A percentile compares a stretch with the other conserved stretches of the same genome.
phyloP scores from a whole-genome alignment of 169 alveolate species.

The Besnoitia besnoiti region DNA sequence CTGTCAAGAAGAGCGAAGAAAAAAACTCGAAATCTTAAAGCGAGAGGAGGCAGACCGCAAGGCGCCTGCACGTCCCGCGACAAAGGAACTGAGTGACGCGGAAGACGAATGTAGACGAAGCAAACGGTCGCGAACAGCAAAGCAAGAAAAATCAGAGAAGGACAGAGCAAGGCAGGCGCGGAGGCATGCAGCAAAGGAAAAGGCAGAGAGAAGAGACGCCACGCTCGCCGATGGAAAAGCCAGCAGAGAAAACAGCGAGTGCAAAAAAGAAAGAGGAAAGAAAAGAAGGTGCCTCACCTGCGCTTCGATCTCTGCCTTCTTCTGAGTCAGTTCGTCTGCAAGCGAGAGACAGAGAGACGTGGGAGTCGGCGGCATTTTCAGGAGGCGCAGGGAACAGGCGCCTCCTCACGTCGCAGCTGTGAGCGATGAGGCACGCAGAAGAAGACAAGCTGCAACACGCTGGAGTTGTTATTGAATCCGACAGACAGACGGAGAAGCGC shows the following conservation, averaged over 20 bases:
- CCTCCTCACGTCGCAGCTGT: no score
- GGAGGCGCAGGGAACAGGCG: no score
- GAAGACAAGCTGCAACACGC: no score
- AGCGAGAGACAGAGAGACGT: background rate
- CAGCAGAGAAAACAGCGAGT: no score
- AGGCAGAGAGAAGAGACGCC: no score
- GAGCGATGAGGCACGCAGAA: no score
- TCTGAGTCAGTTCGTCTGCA: background rate
- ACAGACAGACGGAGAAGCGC: background rate
- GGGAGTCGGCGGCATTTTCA: no score
- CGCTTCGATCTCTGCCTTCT: background rate
- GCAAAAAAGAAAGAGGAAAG: background rate
- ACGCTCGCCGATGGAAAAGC: no score
- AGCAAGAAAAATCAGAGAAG: background rate
- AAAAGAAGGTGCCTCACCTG: background rate
- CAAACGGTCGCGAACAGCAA: background rate
- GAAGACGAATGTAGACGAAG: background rate
- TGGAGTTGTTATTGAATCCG: no score
- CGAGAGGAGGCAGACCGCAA: no score
- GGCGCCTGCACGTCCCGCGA: no score
- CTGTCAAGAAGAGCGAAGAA: background rate
- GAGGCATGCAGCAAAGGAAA: background rate
- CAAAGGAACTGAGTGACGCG: background rate
- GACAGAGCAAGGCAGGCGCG: background rate
- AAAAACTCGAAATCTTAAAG: no score